Evolutionary conservation across 2,329 filamentous ascomycete species (phyloP).

Genomic region (Epichloe typhina): DNA sequence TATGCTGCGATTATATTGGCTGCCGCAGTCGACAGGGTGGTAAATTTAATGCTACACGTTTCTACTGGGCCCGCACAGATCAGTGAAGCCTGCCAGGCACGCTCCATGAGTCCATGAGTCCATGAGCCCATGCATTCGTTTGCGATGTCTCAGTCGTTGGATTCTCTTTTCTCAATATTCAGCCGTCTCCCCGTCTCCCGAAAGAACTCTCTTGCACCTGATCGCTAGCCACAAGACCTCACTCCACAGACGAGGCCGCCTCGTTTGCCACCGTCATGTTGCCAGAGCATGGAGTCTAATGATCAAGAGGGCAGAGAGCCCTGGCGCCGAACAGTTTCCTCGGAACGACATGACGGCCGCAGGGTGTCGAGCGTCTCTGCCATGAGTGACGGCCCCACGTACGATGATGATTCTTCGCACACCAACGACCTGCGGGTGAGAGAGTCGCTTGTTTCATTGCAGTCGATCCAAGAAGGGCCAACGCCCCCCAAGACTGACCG

Average conservation of each 20-base stretch:
- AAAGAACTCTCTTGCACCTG: not conserved
- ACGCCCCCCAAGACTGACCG: slow-evolving; percentile 9
- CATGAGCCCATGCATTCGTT: not conserved
- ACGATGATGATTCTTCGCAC: slow-evolving; percentile 13
- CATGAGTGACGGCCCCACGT: slow-evolving; percentile 16
- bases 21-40: not conserved
- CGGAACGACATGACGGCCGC: not conserved
- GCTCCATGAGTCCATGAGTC: no score
- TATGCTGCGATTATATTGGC: not conserved
- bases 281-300: slow-evolving; percentile 17
- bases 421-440: slow-evolving; percentile 16
- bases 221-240: not conserved
- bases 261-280: slow-evolving; percentile 12
- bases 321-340: slow-evolving; percentile 7
- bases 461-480: slow-evolving; percentile 3
- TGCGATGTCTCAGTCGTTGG: not conserved
- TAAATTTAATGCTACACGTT: not conserved
- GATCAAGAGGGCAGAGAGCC: slow-evolving; percentile 18
- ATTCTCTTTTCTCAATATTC: no score
- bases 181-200: no score
- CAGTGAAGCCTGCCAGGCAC: not conserved
- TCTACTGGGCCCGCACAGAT: not conserved
- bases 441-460: slow-evolving; percentile 10
- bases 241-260: not conserved
- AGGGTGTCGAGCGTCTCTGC: slow-evolving; percentile 19